Evolutionary conservation across 129 eudicot species (phyloP).

Genomic region (Silybum marianum): DNA sequence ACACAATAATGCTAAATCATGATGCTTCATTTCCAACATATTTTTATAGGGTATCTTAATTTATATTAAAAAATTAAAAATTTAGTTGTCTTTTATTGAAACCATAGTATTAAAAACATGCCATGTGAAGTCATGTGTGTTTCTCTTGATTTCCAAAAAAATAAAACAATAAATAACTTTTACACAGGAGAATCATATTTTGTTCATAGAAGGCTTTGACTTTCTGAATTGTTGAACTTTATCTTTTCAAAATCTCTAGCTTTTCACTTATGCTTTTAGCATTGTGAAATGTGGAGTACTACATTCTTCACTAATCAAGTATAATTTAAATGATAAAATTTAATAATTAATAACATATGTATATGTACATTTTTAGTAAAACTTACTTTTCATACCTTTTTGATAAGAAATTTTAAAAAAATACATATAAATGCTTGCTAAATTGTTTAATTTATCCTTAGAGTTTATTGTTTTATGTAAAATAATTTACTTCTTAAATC

Average conservation of each 20-base stretch:
- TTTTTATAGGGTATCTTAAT: slow-evolving; percentile 15
- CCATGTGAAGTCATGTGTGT: slow-evolving; percentile 46
- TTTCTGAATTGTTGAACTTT: slow-evolving; percentile 5
- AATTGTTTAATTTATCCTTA: too few species aligned
- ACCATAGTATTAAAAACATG: slow-evolving; percentile 16
- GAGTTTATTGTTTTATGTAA: too few species aligned
- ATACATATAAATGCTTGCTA: too few species aligned
- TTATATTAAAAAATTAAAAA: background rate
- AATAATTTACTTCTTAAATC: too few species aligned
- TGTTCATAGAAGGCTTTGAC: slow-evolving; percentile 24
- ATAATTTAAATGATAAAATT: too few species aligned
- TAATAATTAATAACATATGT: too few species aligned
- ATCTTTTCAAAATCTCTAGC: background rate
- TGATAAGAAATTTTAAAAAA: too few species aligned
- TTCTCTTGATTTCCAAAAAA: slow-evolving; percentile 42
- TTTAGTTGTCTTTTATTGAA: slow-evolving; percentile 26
- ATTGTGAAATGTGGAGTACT: too few species aligned
- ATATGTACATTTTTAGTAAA: too few species aligned
- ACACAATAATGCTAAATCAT: background rate
- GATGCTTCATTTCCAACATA: slow-evolving; percentile 29
- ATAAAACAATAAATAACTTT: slow-evolving; percentile 35
- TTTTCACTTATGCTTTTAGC: background rate
- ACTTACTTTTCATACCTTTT: too few species aligned
- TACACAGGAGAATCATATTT: slow-evolving; percentile 29
- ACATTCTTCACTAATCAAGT: too few species aligned